These are phyloP conservation scores for Thymus mandschuricus DNA, from an alignment of 257 asterid genomes.

Conservation along the genomic window DNA sequence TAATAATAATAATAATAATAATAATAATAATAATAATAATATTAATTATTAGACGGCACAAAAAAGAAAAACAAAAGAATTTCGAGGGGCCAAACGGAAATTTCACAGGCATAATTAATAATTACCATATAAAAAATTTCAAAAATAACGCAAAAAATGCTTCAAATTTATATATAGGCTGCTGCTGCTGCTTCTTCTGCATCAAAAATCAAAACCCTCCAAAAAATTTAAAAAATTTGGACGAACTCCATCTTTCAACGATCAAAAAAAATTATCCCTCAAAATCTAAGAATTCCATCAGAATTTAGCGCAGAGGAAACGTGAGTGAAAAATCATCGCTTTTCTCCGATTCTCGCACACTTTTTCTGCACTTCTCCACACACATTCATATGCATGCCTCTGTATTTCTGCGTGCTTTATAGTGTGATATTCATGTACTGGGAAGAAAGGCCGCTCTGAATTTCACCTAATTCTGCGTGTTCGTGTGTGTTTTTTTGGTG, in stretches of 20 bases:
- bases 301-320: constrained; percentile 16
- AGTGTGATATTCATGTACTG: constrained; percentile 23
- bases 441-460: background rate
- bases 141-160: background rate
- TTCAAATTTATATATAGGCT: background rate
- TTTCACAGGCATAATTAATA: background rate
- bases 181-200: background rate
- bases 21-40: background rate
- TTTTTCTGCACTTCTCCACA: background rate
- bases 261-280: constrained; percentile 1
- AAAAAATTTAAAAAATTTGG: background rate
- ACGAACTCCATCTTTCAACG: constrained; percentile 3
- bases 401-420: background rate
- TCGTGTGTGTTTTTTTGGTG: constrained; percentile 4
- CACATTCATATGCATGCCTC: constrained; percentile 27
- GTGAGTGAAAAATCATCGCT: background rate
- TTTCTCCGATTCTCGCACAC: background rate
- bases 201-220: constrained; percentile 12
- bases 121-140: background rate
- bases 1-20: background rate
- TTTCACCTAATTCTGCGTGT: constrained; percentile 28
- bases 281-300: background rate
- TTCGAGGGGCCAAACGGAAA: background rate
- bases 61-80: background rate
- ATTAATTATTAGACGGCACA: too few species aligned